Conservation (phyloP, 2,329 filamentous ascomycete genomes). For the Ophiocordyceps unilateralis region DNA sequence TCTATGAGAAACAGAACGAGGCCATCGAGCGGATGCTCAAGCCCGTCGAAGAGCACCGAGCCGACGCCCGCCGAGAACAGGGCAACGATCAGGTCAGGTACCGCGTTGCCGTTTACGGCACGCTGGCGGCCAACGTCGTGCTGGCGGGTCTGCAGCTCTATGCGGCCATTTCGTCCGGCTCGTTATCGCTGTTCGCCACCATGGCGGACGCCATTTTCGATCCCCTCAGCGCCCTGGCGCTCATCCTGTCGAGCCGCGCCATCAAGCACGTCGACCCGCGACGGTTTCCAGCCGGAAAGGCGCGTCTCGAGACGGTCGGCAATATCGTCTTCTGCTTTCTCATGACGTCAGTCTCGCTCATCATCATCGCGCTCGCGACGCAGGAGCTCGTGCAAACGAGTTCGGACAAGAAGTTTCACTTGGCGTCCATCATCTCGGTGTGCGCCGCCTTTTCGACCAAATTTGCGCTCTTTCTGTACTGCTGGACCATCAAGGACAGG, state of each 20-base stretch:
- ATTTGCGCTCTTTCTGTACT: slow-evolving; percentile 71
- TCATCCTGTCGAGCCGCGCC: slow-evolving; percentile 76
- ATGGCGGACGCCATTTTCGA: slow-evolving; percentile 95
- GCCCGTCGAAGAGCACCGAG: slow-evolving; percentile 77
- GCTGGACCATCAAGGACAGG: slow-evolving; percentile 76
- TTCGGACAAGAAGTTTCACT: slow-evolving; percentile 49
- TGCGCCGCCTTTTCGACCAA: slow-evolving; percentile 74
- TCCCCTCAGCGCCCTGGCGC: slow-evolving; percentile 70
- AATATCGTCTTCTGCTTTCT: slow-evolving; percentile 95
- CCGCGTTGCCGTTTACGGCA: slow-evolving; percentile 47
- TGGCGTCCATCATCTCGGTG: slow-evolving; percentile 75
- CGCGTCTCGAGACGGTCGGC: slow-evolving; percentile 83
- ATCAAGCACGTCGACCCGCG: slow-evolving; percentile 73
- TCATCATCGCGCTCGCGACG: slow-evolving; percentile 78
- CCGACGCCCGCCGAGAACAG: slow-evolving; percentile 63
- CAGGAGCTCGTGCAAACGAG: slow-evolving; percentile 45
- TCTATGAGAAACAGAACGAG: slow-evolving; percentile 85
- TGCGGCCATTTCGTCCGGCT: slow-evolving; percentile 69
- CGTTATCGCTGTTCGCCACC: slow-evolving; percentile 91
- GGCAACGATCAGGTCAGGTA: slow-evolving; percentile 66
- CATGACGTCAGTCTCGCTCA: slow-evolving; percentile 82
- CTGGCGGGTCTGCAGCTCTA: slow-evolving; percentile 75
- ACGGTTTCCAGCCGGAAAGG: slow-evolving; percentile 82
- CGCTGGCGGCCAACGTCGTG: slow-evolving; percentile 64
- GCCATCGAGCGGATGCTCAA: slow-evolving; percentile 86